Percentiles rank a stretch among this genome's conserved stretches.
phyloP scores from a whole-genome alignment of 164 flowering plant genomes.

The Aristolochia fimbriata region DNA sequence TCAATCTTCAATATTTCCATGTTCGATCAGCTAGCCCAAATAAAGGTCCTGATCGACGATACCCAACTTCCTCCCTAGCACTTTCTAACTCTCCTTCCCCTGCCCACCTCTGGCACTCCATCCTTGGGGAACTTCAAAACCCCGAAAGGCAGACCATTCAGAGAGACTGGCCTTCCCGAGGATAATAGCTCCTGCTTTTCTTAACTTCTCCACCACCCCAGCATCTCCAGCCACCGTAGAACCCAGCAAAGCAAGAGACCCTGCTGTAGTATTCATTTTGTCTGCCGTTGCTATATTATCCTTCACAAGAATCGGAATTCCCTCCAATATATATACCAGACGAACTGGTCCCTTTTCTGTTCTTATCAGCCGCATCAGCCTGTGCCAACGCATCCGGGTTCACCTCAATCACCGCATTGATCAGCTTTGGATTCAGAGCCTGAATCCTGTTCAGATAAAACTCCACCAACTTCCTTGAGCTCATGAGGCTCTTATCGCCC shows the following conservation, averaged over 20 bases:
- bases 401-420: conserved; percentile 29
- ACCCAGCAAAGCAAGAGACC: conserved; percentile 41
- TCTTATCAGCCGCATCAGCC: conserved; percentile 32
- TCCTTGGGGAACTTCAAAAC: not conserved
- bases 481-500: conserved; percentile 24
- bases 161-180: conserved; percentile 15
- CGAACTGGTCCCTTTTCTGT: conserved; percentile 1
- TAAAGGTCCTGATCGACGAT: too few species aligned
- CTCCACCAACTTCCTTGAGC: conserved; percentile 18
- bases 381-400: conserved; percentile 28
- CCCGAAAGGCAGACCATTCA: conserved; percentile 9
- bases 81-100: conserved; percentile 8
- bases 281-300: conserved; percentile 8
- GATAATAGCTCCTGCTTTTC: conserved; percentile 38
- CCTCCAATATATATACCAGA: not conserved
- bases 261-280: conserved; percentile 7
- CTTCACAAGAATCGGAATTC: not conserved
- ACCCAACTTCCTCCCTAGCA: too few species aligned
- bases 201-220: conserved; percentile 33
- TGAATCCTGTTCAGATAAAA: conserved; percentile 24
- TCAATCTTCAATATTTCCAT: too few species aligned
- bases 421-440: conserved; percentile 27
- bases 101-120: conserved; percentile 14
- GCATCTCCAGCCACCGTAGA: conserved; percentile 39
- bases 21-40: too few species aligned